Evolutionary conservation across 2,329 filamentous ascomycete species (phyloP).

Genomic region (Hymenoscyphus albidus): DNA sequence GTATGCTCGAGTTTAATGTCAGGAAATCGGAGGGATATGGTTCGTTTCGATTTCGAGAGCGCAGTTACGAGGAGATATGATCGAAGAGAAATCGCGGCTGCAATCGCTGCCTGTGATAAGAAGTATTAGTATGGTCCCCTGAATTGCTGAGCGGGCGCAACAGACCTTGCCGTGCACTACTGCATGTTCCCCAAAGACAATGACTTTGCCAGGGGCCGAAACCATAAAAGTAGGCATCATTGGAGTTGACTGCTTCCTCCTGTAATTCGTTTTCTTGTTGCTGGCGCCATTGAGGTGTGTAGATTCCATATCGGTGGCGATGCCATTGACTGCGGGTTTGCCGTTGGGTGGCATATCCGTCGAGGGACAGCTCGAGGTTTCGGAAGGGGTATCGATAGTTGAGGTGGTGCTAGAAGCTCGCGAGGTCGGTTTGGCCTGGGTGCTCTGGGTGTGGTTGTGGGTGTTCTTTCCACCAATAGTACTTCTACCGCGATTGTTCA

Average conservation of each 20-base stretch:
- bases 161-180: conserved; percentile 92
- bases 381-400: conserved; percentile 27
- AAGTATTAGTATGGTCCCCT: conserved; percentile 3
- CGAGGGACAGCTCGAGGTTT: conserved; percentile 19
- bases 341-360: conserved; percentile 24
- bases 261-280: conserved; percentile 17
- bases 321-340: conserved; percentile 14
- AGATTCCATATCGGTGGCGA: conserved; percentile 18
- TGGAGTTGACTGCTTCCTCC: conserved; percentile 57
- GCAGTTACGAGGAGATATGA: conserved; percentile 96
- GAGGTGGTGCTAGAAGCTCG: conserved; percentile 26
- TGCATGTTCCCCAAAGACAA: conserved; percentile 95
- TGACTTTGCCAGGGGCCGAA: conserved; percentile 95
- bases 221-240: conserved; percentile 94
- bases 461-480: conserved; percentile 9
- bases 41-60: conserved; percentile 85
- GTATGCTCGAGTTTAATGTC: conserved; percentile 87
- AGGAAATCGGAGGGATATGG: conserved; percentile 81
- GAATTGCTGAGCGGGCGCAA: background rate
- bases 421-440: conserved; percentile 17
- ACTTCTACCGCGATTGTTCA: conserved; percentile 6
- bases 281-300: conserved; percentile 25
- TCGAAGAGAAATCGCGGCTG: conserved; percentile 88
- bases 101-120: conserved; percentile 70
- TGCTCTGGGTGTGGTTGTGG: background rate